phyloP scores from a whole-genome alignment of 495 filamentous ascomycete species.

The Neurospora sublineolata region DNA sequence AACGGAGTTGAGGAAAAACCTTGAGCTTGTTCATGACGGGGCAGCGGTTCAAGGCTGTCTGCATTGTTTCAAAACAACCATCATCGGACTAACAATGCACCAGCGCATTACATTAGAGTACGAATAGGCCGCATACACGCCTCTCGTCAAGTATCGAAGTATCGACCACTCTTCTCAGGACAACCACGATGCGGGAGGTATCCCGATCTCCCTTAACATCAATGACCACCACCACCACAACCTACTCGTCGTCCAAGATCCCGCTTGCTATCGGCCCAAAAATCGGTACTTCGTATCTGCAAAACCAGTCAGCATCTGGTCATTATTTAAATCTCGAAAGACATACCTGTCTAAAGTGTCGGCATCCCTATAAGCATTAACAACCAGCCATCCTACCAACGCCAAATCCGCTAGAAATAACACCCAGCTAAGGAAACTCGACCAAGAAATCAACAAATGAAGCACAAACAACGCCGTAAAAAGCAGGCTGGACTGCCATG shows the following conservation, averaged over 20 bases:
- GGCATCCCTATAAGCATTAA: slow-evolving; percentile 78
- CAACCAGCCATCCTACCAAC: slow-evolving; percentile 64
- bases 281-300: slow-evolving; percentile 72
- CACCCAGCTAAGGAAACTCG: slow-evolving; percentile 70
- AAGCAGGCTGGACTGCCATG: slow-evolving; percentile 84
- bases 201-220: not conserved
- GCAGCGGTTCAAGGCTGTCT: not conserved
- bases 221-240: not conserved
- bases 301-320: too few species aligned
- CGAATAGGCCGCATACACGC: not conserved
- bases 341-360: slow-evolving; percentile 74
- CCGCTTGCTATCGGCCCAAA: slow-evolving; percentile 76
- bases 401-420: slow-evolving; percentile 63
- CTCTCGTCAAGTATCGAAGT: not conserved
- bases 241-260: slow-evolving; percentile 82
- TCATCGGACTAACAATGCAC: not conserved
- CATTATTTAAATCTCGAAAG: too few species aligned
- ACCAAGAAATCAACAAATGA: slow-evolving; percentile 80
- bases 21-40: not conserved
- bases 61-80: not conserved
- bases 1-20: not conserved
- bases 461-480: slow-evolving; percentile 78
- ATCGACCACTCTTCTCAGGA: not conserved
- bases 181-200: not conserved
- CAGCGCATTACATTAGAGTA: not conserved